Evolutionary conservation across 805 yeast species (phyloP).

Genomic region (Candida orba): DNA sequence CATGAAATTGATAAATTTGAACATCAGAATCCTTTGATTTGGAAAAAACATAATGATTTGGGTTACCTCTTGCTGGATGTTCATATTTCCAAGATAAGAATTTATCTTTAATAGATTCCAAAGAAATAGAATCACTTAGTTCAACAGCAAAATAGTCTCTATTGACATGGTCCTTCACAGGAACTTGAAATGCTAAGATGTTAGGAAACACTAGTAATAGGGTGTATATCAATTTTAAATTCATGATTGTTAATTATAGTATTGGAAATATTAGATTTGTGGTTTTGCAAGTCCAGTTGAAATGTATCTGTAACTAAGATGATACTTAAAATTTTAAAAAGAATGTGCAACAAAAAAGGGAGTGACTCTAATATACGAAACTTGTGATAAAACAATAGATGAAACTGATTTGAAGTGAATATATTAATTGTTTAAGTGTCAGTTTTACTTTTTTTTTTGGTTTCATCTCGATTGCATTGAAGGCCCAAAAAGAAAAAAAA

Average conservation of each 20-base stretch:
- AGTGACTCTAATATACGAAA: not conserved
- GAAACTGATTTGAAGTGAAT: no score
- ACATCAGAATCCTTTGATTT: conserved; percentile 25
- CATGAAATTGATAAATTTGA: conserved; percentile 6
- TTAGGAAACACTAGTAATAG: not conserved
- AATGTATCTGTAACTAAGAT: not conserved
- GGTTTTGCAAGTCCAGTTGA: no score
- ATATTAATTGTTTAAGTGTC: not conserved
- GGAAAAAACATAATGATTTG: conserved; percentile 63
- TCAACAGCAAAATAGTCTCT: conserved; percentile 62
- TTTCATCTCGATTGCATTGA: not conserved
- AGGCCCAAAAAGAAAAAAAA: not conserved
- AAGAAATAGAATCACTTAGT: conserved; percentile 28
- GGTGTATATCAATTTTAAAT: conserved; percentile 3
- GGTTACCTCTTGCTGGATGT: conserved; percentile 54
- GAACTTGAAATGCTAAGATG: conserved; percentile 18
- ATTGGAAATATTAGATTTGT: no score
- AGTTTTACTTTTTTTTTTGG: not conserved
- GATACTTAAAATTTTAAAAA: not conserved
- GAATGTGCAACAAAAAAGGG: not conserved
- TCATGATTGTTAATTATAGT: conserved; percentile 1
- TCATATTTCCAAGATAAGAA: conserved; percentile 51
- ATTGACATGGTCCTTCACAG: conserved; percentile 41
- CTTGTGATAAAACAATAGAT: not conserved
- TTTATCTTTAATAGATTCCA: conserved; percentile 26